Evolutionary conservation across 2,329 filamentous ascomycete species (phyloP).

Genomic region (Stylonectria norvegica): DNA sequence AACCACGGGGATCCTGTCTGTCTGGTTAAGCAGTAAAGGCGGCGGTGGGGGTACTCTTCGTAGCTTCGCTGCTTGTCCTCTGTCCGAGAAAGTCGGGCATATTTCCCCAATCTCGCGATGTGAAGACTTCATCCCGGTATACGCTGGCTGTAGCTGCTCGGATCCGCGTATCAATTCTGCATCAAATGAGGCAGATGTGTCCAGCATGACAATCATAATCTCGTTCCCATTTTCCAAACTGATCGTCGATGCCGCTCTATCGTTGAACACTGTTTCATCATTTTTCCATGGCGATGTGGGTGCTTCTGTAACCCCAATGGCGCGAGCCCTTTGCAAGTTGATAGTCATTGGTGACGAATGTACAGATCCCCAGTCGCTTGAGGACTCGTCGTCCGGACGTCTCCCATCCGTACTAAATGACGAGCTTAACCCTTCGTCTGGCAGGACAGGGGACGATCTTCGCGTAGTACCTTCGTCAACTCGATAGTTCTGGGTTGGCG

Average conservation of each 20-base stretch:
- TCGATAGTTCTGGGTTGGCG: slow-evolving; percentile 7
- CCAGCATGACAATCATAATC: slow-evolving; percentile 45
- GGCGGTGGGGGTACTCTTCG: slow-evolving; percentile 56
- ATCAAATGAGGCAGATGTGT: too few relatives aligned
- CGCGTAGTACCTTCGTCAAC: slow-evolving; percentile 36
- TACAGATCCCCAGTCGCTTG: slow-evolving; percentile 48
- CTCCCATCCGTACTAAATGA: slow-evolving; percentile 35
- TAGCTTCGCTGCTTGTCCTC: slow-evolving; percentile 42
- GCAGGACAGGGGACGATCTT: slow-evolving; percentile 50
- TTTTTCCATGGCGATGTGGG: slow-evolving; percentile 7
- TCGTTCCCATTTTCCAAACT: slow-evolving; percentile 32
- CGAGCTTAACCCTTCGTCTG: slow-evolving; percentile 31
- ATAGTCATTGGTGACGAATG: slow-evolving; percentile 47
- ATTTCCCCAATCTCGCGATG: slow-evolving; percentile 58
- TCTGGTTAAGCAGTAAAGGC: slow-evolving; percentile 49
- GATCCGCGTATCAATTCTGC: too few relatives aligned
- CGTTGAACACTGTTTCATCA: slow-evolving; percentile 6
- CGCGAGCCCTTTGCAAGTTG: slow-evolving; percentile 40
- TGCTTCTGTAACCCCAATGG: slow-evolving; percentile 29
- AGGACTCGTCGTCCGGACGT: slow-evolving; percentile 40
- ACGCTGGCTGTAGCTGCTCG: too few relatives aligned
- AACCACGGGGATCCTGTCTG: slow-evolving; percentile 41
- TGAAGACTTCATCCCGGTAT: too few relatives aligned
- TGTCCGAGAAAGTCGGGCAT: slow-evolving; percentile 56
- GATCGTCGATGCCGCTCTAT: slow-evolving; percentile 11